Evolutionary conservation across 805 yeast species (phyloP).

Genomic region (Sugiyamaella marilandica): DNA sequence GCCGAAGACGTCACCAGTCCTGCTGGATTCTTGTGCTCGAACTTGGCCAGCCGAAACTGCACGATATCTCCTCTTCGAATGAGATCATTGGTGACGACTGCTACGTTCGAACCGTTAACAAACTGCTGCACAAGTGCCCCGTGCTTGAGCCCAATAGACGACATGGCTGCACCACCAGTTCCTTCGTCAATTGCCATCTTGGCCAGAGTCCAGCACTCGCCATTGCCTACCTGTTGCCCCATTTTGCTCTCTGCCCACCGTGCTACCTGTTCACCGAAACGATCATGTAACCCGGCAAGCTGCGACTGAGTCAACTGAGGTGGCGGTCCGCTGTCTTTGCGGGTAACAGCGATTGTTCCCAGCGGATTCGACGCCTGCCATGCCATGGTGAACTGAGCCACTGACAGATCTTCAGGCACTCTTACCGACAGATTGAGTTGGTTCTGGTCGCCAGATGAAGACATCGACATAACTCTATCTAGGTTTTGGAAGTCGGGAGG

Average conservation of each 20-base stretch:
- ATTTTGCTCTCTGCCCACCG: conserved; percentile 31
- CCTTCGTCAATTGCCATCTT: conserved; percentile 31
- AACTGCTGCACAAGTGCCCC: conserved; percentile 28
- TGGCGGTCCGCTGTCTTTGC: conserved; percentile 40
- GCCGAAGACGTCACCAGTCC: conserved; percentile 17
- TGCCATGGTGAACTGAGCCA: conserved; percentile 28
- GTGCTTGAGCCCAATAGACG: conserved; percentile 29
- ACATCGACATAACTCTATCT: conserved; percentile 21
- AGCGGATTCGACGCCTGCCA: conserved; percentile 33
- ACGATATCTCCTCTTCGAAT: conserved; percentile 36
- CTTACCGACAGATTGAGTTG: conserved; percentile 27
- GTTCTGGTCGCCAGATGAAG: conserved; percentile 18
- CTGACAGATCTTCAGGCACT: conserved; percentile 29
- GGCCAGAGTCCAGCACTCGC: conserved; percentile 41
- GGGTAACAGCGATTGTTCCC: conserved; percentile 34
- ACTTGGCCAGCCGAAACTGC: conserved; percentile 31
- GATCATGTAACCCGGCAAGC: conserved; percentile 23
- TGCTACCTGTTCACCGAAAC: conserved; percentile 33
- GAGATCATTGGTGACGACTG: conserved; percentile 19
- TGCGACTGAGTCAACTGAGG: conserved; percentile 28
- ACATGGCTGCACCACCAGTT: conserved; percentile 25
- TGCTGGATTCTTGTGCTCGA: conserved; percentile 17
- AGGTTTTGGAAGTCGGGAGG: conserved; percentile 28
- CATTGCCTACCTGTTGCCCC: conserved; percentile 34
- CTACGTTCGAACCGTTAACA: conserved; percentile 7